Conservation (phyloP, 768 basidiomycete species). For the Tulasnella sp. region DNA sequence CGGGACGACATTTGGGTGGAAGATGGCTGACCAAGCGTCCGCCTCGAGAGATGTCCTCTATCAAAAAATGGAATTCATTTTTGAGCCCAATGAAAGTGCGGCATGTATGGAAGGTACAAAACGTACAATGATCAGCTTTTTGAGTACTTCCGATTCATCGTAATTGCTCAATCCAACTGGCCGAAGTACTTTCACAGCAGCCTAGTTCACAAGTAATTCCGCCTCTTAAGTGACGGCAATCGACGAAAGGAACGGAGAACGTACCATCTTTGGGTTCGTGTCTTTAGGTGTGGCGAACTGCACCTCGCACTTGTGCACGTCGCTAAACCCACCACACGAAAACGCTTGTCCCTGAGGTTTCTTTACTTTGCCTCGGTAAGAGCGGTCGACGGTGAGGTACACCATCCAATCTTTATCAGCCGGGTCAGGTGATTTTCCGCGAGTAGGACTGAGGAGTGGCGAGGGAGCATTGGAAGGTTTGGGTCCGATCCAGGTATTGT, state of each 20-base stretch:
- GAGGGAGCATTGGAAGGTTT: too few species aligned
- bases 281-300: neutral
- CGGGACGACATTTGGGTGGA: neutral
- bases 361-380: neutral
- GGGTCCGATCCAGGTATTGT: neutral
- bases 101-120: neutral
- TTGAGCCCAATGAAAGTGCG: too few species aligned
- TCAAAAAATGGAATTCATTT: too few species aligned
- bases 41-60: neutral
- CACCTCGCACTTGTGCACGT: neutral
- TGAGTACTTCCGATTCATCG: too few species aligned
- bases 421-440: neutral
- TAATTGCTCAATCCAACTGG: neutral
- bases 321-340: neutral
- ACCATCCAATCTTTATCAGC: neutral
- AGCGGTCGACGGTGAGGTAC: neutral
- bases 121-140: neutral
- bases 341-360: neutral
- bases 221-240: too few species aligned
- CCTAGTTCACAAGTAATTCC: neutral
- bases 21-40: neutral
- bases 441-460: neutral
- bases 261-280: neutral
- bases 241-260: neutral
- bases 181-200: neutral